Conservation (phyloP, 306 rosid species). For the Quillaja saponaria region DNA sequence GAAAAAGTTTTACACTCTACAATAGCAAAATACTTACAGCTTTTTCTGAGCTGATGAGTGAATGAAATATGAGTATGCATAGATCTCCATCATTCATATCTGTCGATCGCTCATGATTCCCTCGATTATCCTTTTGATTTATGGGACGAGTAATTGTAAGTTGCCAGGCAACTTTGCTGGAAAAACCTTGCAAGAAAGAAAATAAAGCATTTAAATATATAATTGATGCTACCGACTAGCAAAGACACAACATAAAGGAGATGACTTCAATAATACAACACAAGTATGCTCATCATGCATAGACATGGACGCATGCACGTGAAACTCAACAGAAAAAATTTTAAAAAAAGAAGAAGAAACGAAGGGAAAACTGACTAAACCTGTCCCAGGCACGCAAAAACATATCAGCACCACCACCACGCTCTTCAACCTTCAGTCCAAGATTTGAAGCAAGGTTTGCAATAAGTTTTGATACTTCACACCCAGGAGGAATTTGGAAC, state of each 20-base stretch:
- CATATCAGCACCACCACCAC: constrained; percentile 68
- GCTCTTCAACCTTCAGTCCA: constrained; percentile 68
- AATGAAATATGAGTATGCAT: constrained; percentile 61
- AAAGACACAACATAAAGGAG: constrained; percentile 6
- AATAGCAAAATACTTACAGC: constrained; percentile 54
- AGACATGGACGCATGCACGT: too few species aligned
- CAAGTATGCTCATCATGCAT: constrained; percentile 7
- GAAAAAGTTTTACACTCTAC: constrained; percentile 14
- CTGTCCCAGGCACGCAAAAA: constrained; percentile 86
- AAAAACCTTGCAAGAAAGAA: constrained; percentile 28
- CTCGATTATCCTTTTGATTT: constrained; percentile 42
- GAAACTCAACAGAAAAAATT: too few species aligned
- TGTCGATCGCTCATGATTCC: constrained; percentile 31
- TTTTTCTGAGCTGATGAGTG: constrained; percentile 65
- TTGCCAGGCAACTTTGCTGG: constrained; percentile 88
- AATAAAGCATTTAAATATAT: constrained; percentile 24
- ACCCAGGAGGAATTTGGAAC: constrained; percentile 72
- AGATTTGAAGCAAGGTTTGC: constrained; percentile 67
- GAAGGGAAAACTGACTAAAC: constrained; percentile 33
- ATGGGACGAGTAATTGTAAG: constrained; percentile 57
- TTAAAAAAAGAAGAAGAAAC: not conserved
- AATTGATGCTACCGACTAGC: constrained; percentile 16
- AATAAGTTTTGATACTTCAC: constrained; percentile 75
- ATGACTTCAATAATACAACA: not conserved
- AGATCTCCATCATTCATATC: constrained; percentile 55